phyloP scores from a whole-genome alignment of 257 asterid species.

The Nemophila menziesii region DNA sequence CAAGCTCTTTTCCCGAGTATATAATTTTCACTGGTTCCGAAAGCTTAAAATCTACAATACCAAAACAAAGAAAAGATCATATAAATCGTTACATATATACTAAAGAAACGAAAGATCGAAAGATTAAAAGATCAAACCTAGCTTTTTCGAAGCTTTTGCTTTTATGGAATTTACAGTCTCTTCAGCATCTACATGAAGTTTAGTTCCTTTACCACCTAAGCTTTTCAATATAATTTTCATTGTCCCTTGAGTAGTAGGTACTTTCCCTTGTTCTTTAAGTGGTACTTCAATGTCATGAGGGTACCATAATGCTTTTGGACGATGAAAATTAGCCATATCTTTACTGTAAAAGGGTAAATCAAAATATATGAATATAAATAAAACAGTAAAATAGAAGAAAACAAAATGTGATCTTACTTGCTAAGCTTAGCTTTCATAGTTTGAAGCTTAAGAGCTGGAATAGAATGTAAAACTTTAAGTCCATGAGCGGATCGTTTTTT shows the following conservation, averaged over 20 bases:
- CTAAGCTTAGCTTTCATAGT: constrained; percentile 91
- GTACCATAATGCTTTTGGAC: constrained; percentile 92
- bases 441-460: constrained; percentile 90
- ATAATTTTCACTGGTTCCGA: constrained; percentile 82
- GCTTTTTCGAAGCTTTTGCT: constrained; percentile 90
- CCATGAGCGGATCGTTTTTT: constrained; percentile 88
- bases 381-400: neutral
- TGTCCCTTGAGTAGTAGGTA: constrained; percentile 56
- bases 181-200: constrained; percentile 84
- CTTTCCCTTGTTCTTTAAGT: constrained; percentile 58
- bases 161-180: constrained; percentile 74
- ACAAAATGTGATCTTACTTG: constrained; percentile 49
- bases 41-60: constrained; percentile 68
- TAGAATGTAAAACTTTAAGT: constrained; percentile 88
- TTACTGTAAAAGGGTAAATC: constrained; percentile 49
- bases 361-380: constrained; percentile 13
- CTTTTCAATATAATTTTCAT: constrained; percentile 94
- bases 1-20: constrained; percentile 85
- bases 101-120: constrained; percentile 7
- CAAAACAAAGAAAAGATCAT: neutral
- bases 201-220: constrained; percentile 97
- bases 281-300: constrained; percentile 98
- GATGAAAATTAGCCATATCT: constrained; percentile 95
- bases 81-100: neutral
- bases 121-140: constrained; percentile 36